Conservation (phyloP, 2,329 filamentous ascomycete species). For the Aspergillus luchuensis region DNA sequence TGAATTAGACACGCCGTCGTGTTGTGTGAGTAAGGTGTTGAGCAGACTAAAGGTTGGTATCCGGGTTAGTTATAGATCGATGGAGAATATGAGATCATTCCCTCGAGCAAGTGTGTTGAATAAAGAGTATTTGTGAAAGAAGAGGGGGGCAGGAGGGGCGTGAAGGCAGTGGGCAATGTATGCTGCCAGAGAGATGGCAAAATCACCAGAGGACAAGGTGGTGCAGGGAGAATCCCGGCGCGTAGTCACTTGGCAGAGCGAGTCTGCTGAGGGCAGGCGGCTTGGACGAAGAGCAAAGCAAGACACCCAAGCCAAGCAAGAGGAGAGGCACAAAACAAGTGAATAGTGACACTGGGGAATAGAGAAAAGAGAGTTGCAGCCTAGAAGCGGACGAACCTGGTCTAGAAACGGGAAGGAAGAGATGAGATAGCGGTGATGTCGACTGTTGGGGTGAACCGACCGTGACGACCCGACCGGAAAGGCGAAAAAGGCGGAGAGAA, state of each 20-base stretch:
- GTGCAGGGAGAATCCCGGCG: neutral
- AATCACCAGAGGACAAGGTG: neutral
- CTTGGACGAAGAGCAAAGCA: neutral
- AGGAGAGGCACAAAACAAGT: neutral
- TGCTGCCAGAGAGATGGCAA: neutral
- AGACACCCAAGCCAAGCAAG: slow-evolving; percentile 1
- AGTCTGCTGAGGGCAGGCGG: neutral
- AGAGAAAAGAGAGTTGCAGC: slow-evolving; percentile 1
- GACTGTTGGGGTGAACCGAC: slow-evolving; percentile 21
- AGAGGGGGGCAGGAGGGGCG: neutral
- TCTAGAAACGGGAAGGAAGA: slow-evolving; percentile 13
- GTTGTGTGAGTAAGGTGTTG: slow-evolving; percentile 26
- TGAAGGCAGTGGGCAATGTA: neutral
- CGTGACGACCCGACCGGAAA: slow-evolving; percentile 22
- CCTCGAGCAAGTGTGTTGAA: neutral
- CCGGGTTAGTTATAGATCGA: neutral
- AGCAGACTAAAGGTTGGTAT: slow-evolving; percentile 14
- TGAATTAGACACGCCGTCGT: slow-evolving; percentile 31
- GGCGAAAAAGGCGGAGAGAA: slow-evolving; percentile 26
- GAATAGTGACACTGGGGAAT: slow-evolving; percentile 1
- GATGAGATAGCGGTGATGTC: slow-evolving; percentile 29
- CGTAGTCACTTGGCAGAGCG: slow-evolving; percentile 3
- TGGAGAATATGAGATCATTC: neutral
- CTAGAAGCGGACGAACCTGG: slow-evolving; percentile 17
- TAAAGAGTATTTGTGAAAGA: neutral